phyloP scores from a whole-genome alignment of 2,329 filamentous ascomycete species.

The Sporothrix variecibatus region DNA sequence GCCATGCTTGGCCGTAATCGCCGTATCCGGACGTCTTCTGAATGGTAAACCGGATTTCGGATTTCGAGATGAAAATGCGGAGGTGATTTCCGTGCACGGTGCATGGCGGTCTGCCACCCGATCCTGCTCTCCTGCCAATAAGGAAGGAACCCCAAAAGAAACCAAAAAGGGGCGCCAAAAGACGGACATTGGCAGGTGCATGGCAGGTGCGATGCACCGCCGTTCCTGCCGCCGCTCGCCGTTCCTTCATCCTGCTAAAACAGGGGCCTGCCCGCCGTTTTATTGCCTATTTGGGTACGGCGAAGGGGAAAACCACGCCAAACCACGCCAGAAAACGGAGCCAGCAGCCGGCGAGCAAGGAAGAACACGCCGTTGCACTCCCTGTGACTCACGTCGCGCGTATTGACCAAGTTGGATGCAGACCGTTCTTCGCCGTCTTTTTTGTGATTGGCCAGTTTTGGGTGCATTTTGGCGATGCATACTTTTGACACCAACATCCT shows the following conservation, averaged over 20 bases:
- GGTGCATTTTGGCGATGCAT: not conserved
- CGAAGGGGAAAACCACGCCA: not conserved
- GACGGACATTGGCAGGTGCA: not conserved
- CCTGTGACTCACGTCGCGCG: constrained; percentile 7
- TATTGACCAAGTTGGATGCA: not conserved
- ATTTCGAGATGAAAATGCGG: not conserved
- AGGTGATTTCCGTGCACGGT: not conserved
- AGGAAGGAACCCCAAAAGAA: too few species aligned
- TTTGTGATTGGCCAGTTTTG: not conserved
- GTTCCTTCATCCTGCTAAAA: not conserved
- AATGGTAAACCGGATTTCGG: not conserved
- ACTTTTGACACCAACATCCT: not conserved
- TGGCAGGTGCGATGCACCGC: not conserved
- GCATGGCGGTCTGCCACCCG: too few species aligned
- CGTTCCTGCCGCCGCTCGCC: not conserved
- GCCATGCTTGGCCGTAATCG: not conserved
- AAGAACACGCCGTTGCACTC: not conserved
- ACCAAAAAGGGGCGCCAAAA: too few species aligned
- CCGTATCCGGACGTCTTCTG: not conserved
- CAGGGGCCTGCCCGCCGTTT: not conserved
- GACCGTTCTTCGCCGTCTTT: not conserved
- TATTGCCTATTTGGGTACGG: constrained; percentile 5
- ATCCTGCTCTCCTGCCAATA: too few species aligned
- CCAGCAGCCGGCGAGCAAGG: not conserved
- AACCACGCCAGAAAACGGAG: not conserved